Base-by-base conservation (phyloP, 192 early-diverging fungal genomes). In the Entomortierella beljakovae region DNA sequence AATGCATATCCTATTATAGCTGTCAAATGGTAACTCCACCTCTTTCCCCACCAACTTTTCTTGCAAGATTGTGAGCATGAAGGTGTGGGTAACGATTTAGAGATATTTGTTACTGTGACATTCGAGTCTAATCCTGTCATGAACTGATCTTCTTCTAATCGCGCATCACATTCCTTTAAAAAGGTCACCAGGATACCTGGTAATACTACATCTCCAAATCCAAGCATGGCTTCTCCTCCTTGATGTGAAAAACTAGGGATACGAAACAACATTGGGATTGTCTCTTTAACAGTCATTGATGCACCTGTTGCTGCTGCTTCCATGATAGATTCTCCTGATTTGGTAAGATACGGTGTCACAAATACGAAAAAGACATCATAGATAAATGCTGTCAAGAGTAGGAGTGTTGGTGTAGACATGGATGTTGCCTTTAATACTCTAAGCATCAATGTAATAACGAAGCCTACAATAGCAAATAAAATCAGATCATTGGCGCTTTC, bases 341-440 rank as follows among this genome's bases (percentile, higher is more conserved):
- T 61, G 22, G 81, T 82, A 10, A 82, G 58, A 65, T 79, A 67
- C 1, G 81, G 76, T 28, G 81, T 79, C 23, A 82, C 70, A 64
- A 82, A 82, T 23, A 82, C 81, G 31, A 75, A 82, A 54, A 82
- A 82, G 55, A 82, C 70, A 35, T 80, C 81, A 40, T 82, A 82
- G 15, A 80, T 42, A 61, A 82, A 82, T 0, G 81, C 81, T 0
- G 70, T 56, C 9, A 80, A 32, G 33, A 82, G 81, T 0, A 82
- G 64, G 1, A 82, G 48, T 9, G 69, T 79, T 33, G 81, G 75
- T 23, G 75, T 56, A 6, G 70, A 71, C 70, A 82, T 64, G 49
- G 75, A 82, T 0, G 81, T 33, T 6, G 75, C 60, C 33, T 82
- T 82, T 13, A 82, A 64, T 23, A 80, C 76, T 25, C 49, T 70